Evolutionary conservation across 73 alveolate species (phyloP).

Genomic region (Paramecium caudatum): DNA sequence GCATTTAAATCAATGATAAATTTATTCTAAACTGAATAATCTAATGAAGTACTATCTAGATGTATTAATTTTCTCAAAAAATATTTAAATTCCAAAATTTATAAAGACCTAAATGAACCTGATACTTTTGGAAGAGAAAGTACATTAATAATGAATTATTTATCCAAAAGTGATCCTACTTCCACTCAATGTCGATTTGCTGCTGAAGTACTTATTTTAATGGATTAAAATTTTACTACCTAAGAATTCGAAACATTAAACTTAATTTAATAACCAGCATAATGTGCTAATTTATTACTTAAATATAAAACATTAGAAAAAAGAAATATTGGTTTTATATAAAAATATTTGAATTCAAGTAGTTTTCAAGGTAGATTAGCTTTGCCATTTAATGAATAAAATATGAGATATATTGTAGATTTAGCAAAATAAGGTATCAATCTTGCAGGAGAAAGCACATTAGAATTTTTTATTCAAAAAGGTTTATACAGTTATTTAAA

Average conservation of each 20-base stretch:
- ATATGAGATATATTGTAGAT: constrained; percentile 30
- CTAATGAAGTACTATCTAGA: constrained; percentile 37
- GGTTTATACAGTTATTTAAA: constrained; percentile 35
- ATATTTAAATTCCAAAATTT: constrained; percentile 55
- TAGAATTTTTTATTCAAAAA: constrained; percentile 15
- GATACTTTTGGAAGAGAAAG: background rate
- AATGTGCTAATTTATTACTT: constrained; percentile 2
- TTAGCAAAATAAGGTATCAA: constrained; percentile 40
- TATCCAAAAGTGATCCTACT: constrained; percentile 31
- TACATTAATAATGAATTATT: background rate
- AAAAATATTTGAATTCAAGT: constrained; percentile 32
- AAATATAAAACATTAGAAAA: constrained; percentile 26
- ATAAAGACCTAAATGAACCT: constrained; percentile 58
- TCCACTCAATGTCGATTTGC: constrained; percentile 29
- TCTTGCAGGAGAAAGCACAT: background rate
- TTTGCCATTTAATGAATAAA: constrained; percentile 16
- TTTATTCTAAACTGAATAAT: constrained; percentile 6
- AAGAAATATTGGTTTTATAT: constrained; percentile 31
- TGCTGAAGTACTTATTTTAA: background rate
- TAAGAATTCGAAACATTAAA: constrained; percentile 47
- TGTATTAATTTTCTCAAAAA: constrained; percentile 51
- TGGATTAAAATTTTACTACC: constrained; percentile 62
- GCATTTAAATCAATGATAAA: constrained; percentile 65
- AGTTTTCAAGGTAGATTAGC: background rate
- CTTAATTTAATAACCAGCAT: background rate